Evolutionary conservation across 306 rosid species (phyloP), one percentile per base, ranked within the genome.

Genomic region (Castanea crenata): DNA sequence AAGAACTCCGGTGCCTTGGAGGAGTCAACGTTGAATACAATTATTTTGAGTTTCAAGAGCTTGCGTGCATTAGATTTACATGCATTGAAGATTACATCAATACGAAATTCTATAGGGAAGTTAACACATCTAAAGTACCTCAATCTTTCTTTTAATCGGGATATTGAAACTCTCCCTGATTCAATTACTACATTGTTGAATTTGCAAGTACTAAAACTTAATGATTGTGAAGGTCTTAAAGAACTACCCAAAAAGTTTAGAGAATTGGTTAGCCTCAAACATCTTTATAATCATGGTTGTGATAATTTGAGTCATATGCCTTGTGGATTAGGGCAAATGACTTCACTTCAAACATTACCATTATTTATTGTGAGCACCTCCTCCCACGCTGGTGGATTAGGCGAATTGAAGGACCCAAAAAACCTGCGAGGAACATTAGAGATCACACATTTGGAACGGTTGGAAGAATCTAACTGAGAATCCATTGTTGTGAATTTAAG

Each of bases 41-140:
- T 74, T 4, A 16, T 19, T 16, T 65, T 15, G 2, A 73, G 3
- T 1, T 73, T 68, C 20, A 34, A 5, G 10, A 38, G 31, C 35
- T 25, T 80, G 76, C 75, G 59, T n/a, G 64, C 13, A 19, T 23
- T 80, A 8, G 79, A 65, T 14, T 69, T 83, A 19, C 64, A 56
- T 27, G 21, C 41, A 0, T 52, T 25, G 27, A 0, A 12, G 14
- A 35, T 71, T 3, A 4, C 0, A 2, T 2, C 5, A 15, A 31
- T 79, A 31, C 72, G 59, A 0, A 2, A 65, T 2, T 65, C 76
- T 23, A 20, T 75, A 52, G 75, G 84, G 21, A 3, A 19, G 1
- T 15, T 76, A 55, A 31, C 32, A 3, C 75, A 74, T 27, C 63
- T 80, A 44, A 80, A 75, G 16, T 80, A 63, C 57, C 84, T 84